Percentiles rank a stretch among this genome's conserved stretches.
Conservation (phyloP, 1,284 basidiomycete species). For the Schizophyllum amplum region DNA sequence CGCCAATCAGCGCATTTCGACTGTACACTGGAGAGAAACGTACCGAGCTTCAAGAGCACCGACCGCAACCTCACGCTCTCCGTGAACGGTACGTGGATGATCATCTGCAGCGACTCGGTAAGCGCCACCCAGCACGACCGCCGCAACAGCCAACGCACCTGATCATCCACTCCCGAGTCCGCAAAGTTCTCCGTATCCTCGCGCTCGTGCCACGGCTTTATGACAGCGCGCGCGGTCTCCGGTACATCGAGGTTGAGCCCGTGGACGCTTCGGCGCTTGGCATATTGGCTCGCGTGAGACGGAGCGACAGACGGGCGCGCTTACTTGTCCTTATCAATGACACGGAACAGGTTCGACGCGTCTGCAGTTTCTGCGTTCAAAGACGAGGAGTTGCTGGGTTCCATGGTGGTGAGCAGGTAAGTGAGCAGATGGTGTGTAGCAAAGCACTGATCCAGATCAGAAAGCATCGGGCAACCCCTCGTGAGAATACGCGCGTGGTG, state of each 20-base stretch:
- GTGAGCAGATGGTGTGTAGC: background rate
- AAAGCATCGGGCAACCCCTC: background rate
- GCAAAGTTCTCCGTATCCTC: conserved; percentile 58
- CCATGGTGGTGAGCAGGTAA: background rate
- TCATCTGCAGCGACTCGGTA: conserved; percentile 37
- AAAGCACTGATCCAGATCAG: background rate
- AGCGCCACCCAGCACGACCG: background rate
- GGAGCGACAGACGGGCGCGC: conserved; percentile 20
- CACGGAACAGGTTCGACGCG: conserved; percentile 47
- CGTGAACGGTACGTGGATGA: conserved; percentile 74
- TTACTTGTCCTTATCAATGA: conserved; percentile 69
- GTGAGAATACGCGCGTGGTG: background rate
- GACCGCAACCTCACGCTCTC: conserved; percentile 71
- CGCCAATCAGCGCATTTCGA: conserved; percentile 4
- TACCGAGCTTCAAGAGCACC: conserved; percentile 66
- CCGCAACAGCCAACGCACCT: conserved; percentile 27
- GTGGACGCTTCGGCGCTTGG: conserved; percentile 47
- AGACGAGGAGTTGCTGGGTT: background rate
- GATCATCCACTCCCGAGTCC: conserved; percentile 73
- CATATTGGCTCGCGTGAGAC: conserved; percentile 9
- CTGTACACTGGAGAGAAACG: conserved; percentile 10
- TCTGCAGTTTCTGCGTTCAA: conserved; percentile 20
- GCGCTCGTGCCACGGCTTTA: conserved; percentile 75
- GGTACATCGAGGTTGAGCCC: conserved; percentile 71
- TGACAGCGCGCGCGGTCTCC: conserved; percentile 63